Evolutionary conservation across 768 basidiomycete species (phyloP), one percentile per base, ranked within the genome.

Genomic region (Macrolepiota albuminosa): DNA sequence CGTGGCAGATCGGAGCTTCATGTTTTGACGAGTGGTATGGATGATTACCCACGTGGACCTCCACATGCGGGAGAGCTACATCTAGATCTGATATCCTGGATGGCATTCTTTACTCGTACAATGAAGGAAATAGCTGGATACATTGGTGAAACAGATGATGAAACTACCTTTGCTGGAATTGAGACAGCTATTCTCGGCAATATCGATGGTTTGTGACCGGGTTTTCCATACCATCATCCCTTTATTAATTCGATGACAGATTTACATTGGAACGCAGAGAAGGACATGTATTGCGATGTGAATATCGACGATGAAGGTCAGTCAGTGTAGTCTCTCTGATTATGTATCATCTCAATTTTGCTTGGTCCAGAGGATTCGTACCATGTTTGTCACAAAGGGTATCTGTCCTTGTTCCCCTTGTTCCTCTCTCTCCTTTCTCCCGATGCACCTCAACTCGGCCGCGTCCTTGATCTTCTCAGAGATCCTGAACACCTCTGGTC

Each of bases 321-420:
- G 95, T 93, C 63, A 54, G 65, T 48, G 58, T n/a, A 26, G 6
- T 3, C n/a, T 6, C 29, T 33, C 36, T 16, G 36, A 16, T 40
- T 36, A 33, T n/a, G n/a, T n/a, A 39, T 37, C 4, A 33, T 52
- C 48, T 48, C 60, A 26, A 56, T 42, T n/a, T 42, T 61, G 50
- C 34, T 59, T 29, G 37, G 57, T 50, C 26, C 67, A 96, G 95
- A 98, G 69, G 94, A 98, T 70, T 95, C 93, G 3, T 84, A 89
- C 67, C 88, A 91, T 66, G 86, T 94, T 58, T 98, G 95, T 74
- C 85, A 98, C 72, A 85, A 83, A 67, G 95, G 95, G 45, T 98
- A 98, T 70, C 80, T 98, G 37, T 95, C 95, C 0, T 80, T 98
- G 37, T 98, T 97, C 81, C 95, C 95, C 10, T 85, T 98, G 76